Conservation (phyloP, 108 stramenopile species). For the Skeletonema potamos region DNA sequence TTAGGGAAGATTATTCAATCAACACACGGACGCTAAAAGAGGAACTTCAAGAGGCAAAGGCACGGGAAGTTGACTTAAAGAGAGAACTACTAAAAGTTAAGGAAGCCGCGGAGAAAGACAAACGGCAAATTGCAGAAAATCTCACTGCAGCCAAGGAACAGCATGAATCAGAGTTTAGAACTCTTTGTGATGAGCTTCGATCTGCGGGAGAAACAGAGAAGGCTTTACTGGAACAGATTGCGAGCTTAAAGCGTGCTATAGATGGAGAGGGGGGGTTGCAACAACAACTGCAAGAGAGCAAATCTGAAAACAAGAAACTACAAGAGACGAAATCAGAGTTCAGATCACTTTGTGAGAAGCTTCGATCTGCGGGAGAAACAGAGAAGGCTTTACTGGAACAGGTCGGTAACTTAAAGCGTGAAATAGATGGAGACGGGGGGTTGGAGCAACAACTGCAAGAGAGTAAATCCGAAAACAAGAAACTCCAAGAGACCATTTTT, state of each 20-base stretch:
- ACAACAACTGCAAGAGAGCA: not conserved
- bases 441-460: not conserved
- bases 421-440: not conserved
- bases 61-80: not conserved
- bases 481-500: not conserved
- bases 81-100: not conserved
- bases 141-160: not conserved
- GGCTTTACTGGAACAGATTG: not conserved
- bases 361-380: not conserved
- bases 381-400: not conserved
- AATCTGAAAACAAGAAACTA: not conserved
- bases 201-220: too few relatives aligned
- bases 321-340: not conserved
- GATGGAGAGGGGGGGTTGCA: not conserved
- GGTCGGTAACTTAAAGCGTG: not conserved
- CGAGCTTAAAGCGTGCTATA: not conserved
- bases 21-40: not conserved
- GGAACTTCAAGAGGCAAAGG: not conserved
- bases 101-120: not conserved
- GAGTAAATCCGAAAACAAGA: not conserved
- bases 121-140: too few relatives aligned
- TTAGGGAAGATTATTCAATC: not conserved
- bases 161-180: not conserved
- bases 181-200: too few relatives aligned
- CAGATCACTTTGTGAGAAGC: not conserved